Base-by-base conservation (phyloP, 345 rosid genomes). In the Gossypium sturtianum region DNA sequence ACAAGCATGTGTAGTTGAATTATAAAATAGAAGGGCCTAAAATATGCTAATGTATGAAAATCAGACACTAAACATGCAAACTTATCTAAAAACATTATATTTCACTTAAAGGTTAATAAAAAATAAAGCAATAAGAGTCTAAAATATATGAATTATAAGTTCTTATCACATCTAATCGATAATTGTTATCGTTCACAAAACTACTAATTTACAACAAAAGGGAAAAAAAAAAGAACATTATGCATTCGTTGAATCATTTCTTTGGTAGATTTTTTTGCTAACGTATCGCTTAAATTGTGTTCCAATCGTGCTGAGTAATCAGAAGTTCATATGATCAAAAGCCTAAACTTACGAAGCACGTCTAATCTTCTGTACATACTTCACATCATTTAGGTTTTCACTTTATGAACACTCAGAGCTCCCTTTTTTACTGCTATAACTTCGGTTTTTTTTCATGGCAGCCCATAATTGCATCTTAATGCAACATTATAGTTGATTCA, bases 401-500 rank as follows among this genome's bases (percentile, higher is more conserved):
- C 60, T 71, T 69, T 15, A 69, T 27, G 72, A 69, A 53, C 11
- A 73, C 53, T 29, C 60, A 51, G 73, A 77, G 60, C 51, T 84
- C 80, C 76, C 79, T 84, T 61, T 25, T 34, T 81, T 73, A 75
- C 20, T 29, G 57, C 76, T 75, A 67, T 79, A 78, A 70, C 69
- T 49, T 57, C 67, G 77, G 57, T 66, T 60, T 52, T 77, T 77
- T 43, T 70, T 73, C 63, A 73, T 81, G 41, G 41, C 41, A 34
- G 70, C 38, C 38, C 38, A 34, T 34, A 34, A 34, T 34, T 34
- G 38, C 38, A 34, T 34, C 38, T 34, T 34, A 34, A 0, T 34
- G 38, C 71, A 75, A 73, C 67, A 56, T 75, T 71, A 78, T 83
- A 78, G 76, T 83, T 81, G 81, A 76, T 74, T 76, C 81, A 79